Conservation (phyloP, 139 green algal genomes). For the Haematococcus sp. region DNA sequence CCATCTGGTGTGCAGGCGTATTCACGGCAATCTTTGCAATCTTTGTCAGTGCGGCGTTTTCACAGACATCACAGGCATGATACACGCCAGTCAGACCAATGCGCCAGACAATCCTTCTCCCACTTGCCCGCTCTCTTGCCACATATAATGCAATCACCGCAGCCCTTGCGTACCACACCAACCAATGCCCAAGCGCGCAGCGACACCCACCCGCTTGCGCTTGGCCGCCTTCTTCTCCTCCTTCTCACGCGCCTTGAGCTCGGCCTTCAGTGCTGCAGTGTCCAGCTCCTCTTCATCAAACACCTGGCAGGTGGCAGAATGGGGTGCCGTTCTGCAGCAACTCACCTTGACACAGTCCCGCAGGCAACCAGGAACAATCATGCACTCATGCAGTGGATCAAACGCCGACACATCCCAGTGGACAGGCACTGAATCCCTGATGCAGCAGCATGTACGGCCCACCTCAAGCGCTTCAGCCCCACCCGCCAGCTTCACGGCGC, state of each 20-base stretch:
- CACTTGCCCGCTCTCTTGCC: neutral
- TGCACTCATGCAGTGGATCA: neutral
- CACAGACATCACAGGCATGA: neutral
- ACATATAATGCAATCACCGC: neutral
- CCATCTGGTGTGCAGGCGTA: neutral
- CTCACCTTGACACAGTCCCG: neutral
- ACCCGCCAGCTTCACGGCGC: neutral
- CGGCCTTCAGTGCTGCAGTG: constrained; percentile 1
- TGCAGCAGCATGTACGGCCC: neutral
- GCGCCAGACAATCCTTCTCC: neutral
- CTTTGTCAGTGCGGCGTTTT: too few species aligned
- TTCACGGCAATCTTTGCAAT: too few species aligned
- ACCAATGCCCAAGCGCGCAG: too few species aligned
- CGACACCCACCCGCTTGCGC: neutral
- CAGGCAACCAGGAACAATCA: neutral
- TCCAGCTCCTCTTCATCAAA: neutral
- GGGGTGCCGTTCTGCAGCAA: too few species aligned
- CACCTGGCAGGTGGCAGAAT: neutral
- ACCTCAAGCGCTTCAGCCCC: neutral
- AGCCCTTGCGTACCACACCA: neutral
- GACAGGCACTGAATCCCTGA: neutral
- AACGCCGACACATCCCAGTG: neutral
- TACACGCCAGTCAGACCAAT: neutral
- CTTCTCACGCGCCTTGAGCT: constrained; percentile 1
- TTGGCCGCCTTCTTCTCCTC: neutral